Evolutionary conservation across 177 flowering plant species (phyloP), one percentile per base, ranked within the genome.

Genomic region (Telopea speciosissima): DNA sequence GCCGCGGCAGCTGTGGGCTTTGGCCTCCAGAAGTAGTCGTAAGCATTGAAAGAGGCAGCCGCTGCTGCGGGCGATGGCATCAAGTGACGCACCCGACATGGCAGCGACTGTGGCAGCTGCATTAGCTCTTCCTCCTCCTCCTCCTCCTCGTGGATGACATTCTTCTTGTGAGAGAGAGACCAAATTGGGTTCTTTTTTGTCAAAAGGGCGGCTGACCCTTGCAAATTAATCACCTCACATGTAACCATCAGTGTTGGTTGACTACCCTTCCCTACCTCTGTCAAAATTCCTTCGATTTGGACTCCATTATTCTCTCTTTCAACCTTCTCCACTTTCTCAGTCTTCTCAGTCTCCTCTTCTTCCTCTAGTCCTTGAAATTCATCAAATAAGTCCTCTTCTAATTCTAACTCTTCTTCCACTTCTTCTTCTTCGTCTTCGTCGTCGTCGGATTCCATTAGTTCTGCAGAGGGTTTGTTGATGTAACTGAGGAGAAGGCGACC

Each of bases 401-500:
- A 60, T 64, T 62, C 21, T 23, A 56, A 22, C 8, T 76, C 76
- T 33, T 72, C 79, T 24, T 78, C 77, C 8, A 65, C 49, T 62
- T 36, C 77, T 54, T 68, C 77, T 8, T 70, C 78, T 5, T 24
- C 45, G 24, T 63, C 77, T 7, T 61, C 67, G 24, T 76, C 66
- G 4, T 70, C 45, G 61, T n/a, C 23, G 61, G 22, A 21, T 0
- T 19, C 22, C 9, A 58, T 56, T 66, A 64, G 70, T 22, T 61
- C 72, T 17, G 58, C 68, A 10, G 42, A 14, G 52, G 70, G 24
- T 36, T 75, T 54, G 42, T 71, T 74, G 63, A 70, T 60, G 58
- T 85, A 79, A 33, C 87, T 81, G 76, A 90, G 92, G n/a, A 82
- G 81, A 54, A 93, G 91, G 59, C 98, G 90, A 10, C 98, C 96